Evolutionary conservation across 2,329 filamentous ascomycete genomes (phyloP).

Genomic region (Hymenoscyphus albidus): DNA sequence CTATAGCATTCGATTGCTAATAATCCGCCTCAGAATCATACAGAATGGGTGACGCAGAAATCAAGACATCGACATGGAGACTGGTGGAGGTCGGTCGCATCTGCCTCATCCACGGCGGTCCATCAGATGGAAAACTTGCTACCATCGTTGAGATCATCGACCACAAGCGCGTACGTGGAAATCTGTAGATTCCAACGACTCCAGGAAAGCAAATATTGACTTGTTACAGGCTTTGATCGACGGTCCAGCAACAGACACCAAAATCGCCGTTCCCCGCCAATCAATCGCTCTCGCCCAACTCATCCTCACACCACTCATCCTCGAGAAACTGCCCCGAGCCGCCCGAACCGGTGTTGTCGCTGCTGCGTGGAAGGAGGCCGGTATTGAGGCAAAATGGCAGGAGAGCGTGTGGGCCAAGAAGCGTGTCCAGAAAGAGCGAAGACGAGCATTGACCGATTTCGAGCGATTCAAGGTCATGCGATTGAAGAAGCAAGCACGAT

Average conservation of each 20-base stretch:
- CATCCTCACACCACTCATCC: constrained; percentile 85
- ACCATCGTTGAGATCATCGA: constrained; percentile 99
- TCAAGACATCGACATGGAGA: constrained; percentile 84
- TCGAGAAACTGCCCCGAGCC: constrained; percentile 80
- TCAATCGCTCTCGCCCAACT: constrained; percentile 74
- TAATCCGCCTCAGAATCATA: constrained; percentile 46
- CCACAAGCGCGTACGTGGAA: constrained; percentile 96
- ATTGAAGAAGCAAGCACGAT: constrained; percentile 98
- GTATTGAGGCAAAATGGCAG: constrained; percentile 91
- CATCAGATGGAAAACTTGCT: constrained; percentile 83
- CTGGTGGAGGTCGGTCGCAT: constrained; percentile 98
- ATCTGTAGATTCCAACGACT: constrained; percentile 5
- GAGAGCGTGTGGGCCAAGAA: constrained; percentile 93
- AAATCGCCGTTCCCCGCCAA: constrained; percentile 81
- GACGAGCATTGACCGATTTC: constrained; percentile 93
- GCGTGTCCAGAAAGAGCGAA: constrained; percentile 77
- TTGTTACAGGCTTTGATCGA: constrained; percentile 82
- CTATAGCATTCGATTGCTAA: constrained; percentile 27
- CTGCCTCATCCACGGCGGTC: constrained; percentile 78
- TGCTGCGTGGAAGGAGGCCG: constrained; percentile 85
- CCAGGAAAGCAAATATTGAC: constrained; percentile 25
- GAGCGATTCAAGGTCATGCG: constrained; percentile 99
- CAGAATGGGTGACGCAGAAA: constrained; percentile 79
- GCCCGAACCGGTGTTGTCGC: constrained; percentile 78
- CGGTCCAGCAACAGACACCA: constrained; percentile 79